Evolutionary conservation across 495 filamentous ascomycete genomes (phyloP), one percentile per base, ranked within the genome.

Genomic region (Aspergillus sclerotiicarbonarius): DNA sequence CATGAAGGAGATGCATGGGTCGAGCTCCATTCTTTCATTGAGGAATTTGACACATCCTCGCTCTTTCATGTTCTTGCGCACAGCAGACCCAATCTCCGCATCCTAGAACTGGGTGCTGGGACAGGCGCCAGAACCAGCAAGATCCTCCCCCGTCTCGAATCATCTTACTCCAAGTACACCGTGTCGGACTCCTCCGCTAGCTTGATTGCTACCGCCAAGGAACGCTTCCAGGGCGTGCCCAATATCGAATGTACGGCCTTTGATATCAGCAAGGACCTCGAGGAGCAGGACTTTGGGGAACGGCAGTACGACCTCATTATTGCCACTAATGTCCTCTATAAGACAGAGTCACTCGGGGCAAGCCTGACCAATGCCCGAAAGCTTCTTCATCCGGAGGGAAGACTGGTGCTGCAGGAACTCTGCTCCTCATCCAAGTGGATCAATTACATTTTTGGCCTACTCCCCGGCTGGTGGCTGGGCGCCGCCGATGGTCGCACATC

Each of bases 291-390:
- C 1, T 80, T 83, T 45, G 62, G 76, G 16, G 39, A 53, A 2
- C 70, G 60, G 3, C 57, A 57, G 0, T 86, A 80, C 63, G 83
- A 86, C 59, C 54, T 86, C 6, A 66, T 86, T 12, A 63, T 85
- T 20, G 81, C 81, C 0, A 65, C 74, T 6, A 75, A 69, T 62
- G 60, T 65, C 18, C 33, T 85, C 0, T 80, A 83, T 49, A 76
- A 80, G 0, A 82, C 80, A 0, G 49, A 67, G 9, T 62, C 55
- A 15, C 39, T 83, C 1, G 12, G 59, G 2, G 44, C 59, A 0
- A 73, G 75, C 1, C 54, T 85, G 6, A 15, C 12, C 20, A 73
- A 49, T 49, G 29, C 33, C 0, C 44, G 44, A 16, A 1, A 31
- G 4, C 30, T 56, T 6, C 21, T 56, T 8, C 5, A 18, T 10